Evolutionary conservation across 2,329 filamentous ascomycete genomes (phyloP), one percentile per base, ranked within the genome.

Genomic region (Botrytis deweyae): DNA sequence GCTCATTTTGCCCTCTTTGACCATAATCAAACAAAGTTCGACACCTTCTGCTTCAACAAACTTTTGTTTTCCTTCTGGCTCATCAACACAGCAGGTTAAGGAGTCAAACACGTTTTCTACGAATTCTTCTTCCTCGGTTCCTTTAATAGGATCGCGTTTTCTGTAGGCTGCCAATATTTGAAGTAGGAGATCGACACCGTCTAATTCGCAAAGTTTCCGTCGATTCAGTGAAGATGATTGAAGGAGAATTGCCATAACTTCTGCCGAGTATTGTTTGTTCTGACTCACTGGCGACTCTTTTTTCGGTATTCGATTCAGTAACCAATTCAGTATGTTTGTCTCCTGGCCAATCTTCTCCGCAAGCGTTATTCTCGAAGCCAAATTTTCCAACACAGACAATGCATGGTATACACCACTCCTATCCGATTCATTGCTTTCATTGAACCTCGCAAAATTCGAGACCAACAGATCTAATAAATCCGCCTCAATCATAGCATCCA

Each of bases 191-290:
- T 99, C 95, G 12, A 96, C 87, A 0, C 92, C 92, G 75, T 97
- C 91, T 0, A 91, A 83, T 42, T 84, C 82, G 55, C 89, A 88
- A 8, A 97, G 84, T 65, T 87, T 87, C 36, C 84, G 84, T 63
- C 93, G 86, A 78, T 94, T 94, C 55, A 87, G 83, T 0, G 87
- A 77, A 5, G 93, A 93, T 1, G 90, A 90, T 82, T 98, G 95
- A 29, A 95, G 87, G 14, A 99, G 84, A 72, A 99, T 96, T 20
- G 95, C 94, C 4, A 99, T 86, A 12, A 98, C 89, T 83, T 99
- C 96, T 25, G 95, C 94, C 0, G 94, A 89, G 81, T 98, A 99
- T 81, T 98, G 95, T 81, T 96, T 97, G 81, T 99, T 99, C 81
- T 99, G 96, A 8, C 89, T 87, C 0, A 97, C 89, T 0, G 86